A percentile compares a stretch with the other conserved stretches of the same genome.
Evolutionary conservation across 306 rosid genomes (phyloP).

Genomic region (Chamaecrista fasciculata): DNA sequence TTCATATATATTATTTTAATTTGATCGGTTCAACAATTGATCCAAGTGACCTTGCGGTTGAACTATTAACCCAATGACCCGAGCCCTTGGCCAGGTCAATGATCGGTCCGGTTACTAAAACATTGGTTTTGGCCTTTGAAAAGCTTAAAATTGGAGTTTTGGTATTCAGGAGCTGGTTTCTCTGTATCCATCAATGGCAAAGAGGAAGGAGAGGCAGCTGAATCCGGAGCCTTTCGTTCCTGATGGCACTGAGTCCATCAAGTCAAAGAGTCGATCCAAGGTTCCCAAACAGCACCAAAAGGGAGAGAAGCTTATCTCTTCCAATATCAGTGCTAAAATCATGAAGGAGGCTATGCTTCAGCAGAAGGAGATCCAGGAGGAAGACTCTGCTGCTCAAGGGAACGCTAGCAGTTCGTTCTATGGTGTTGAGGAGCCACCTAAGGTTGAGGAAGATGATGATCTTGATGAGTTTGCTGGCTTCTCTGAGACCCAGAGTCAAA

Average conservation of each 20-base stretch:
- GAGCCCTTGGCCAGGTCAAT: too few species aligned
- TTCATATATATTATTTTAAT: too few species aligned
- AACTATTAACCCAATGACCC: too few species aligned
- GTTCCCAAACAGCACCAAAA: slow-evolving; percentile 59
- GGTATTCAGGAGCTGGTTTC: background rate
- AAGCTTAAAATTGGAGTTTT: background rate
- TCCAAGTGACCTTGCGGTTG: too few species aligned
- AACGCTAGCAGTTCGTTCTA: slow-evolving; percentile 23
- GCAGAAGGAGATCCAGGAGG: slow-evolving; percentile 61
- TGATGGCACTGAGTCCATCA: slow-evolving; percentile 37
- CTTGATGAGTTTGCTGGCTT: slow-evolving; percentile 66
- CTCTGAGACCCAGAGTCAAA: slow-evolving; percentile 54
- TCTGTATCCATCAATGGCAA: slow-evolving; percentile 48
- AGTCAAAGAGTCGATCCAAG: slow-evolving; percentile 52
- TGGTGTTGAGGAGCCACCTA: slow-evolving; percentile 29
- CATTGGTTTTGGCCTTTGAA: too few species aligned
- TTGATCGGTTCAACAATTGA: too few species aligned
- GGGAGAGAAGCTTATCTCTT: slow-evolving; percentile 53
- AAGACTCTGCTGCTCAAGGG: slow-evolving; percentile 24
- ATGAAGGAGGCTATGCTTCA: slow-evolving; percentile 75
- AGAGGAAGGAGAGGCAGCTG: slow-evolving; percentile 67
- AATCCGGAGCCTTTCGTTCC: slow-evolving; percentile 78
- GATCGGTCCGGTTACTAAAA: too few species aligned
- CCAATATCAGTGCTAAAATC: slow-evolving; percentile 70
- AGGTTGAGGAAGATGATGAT: slow-evolving; percentile 39